Base-by-base conservation (phyloP, 129 eudicot species). In the Flaveria trinervia region DNA sequence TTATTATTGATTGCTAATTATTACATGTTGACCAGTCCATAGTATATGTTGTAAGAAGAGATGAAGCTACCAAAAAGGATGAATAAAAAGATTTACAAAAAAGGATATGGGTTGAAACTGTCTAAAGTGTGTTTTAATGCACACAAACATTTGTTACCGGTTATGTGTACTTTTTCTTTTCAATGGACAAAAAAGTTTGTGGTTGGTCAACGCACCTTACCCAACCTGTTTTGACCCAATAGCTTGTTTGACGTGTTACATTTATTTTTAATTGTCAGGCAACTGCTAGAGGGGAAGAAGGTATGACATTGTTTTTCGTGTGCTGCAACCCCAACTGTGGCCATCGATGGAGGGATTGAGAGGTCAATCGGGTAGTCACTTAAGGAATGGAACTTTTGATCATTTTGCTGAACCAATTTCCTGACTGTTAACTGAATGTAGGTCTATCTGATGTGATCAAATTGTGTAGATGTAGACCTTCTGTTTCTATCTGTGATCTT, bases 241-340 rank as follows among this genome's bases (percentile, higher is more conserved):
- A 60, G 26, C 67, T 20, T 60, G 67, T 23, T 56, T 23, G 67
- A 60, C 41, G 41, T 3, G 17, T 49, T 25, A 26, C 39, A 4
- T n/a, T 4, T n/a, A n/a, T 62, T 15, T 78, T 49, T 72, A 45
- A 65, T 12, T 74, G 48, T 69, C 88, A 92, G 97, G 97, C 97
- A 62, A 89, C 97, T 78, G 90, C 97, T 20, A 85, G 92, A 75
- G 97, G 97, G 68, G 97, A 92, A 84, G 97, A 89, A 81, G 97
- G 96, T 76, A 92, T 94, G 98, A 94, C 97, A 45, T 71, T 94
- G 81, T 94, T 94, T 81, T 94, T 94, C 13, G 98, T 94, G 51
- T 86, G 97, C 88, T 91, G 97, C 92, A 88, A 88, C 84, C 89
- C 97, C 1, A 88, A 77, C 84, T 91, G 97, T 45, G 93, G 97